Evolutionary conservation across 2,329 filamentous ascomycete genomes (phyloP).

Genomic region (Tolypocladium guangdongense): DNA sequence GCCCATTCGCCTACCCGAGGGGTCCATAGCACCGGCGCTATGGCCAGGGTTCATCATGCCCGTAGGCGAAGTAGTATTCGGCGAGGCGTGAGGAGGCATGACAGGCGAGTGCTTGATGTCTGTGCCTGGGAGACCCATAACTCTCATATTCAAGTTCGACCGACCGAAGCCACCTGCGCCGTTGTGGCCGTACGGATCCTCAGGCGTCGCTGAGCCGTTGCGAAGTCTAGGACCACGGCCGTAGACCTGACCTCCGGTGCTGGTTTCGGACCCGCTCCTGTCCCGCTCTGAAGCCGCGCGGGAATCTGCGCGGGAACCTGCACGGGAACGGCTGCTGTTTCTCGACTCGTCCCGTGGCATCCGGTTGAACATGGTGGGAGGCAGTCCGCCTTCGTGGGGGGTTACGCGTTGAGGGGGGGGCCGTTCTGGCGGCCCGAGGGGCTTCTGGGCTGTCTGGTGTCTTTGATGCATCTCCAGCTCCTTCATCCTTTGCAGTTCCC

Average conservation of each 20-base stretch:
- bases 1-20: conserved; percentile 25
- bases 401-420: conserved; percentile 21
- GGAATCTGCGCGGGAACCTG: conserved; percentile 19
- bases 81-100: background rate
- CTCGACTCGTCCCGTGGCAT: conserved; percentile 31
- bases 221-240: conserved; percentile 28
- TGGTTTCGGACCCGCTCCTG: conserved; percentile 45
- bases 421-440: conserved; percentile 9
- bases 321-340: conserved; percentile 15
- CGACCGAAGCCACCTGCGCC: conserved; percentile 15
- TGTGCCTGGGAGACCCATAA: conserved; percentile 36
- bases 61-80: background rate
- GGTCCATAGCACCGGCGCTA: conserved; percentile 3
- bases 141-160: conserved; percentile 24
- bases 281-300: conserved; percentile 33
- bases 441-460: conserved; percentile 19
- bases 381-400: conserved; percentile 33
- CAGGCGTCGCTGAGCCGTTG: conserved; percentile 25
- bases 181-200: conserved; percentile 20
- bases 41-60: conserved; percentile 4
- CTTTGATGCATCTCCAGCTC: conserved; percentile 38
- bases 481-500: conserved; percentile 45
- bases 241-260: conserved; percentile 29
- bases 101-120: conserved; percentile 15
- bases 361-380: conserved; percentile 34